phyloP scores from a whole-genome alignment of 225 moss, liverwort and hornwort species.

The Straminergon stramineum region DNA sequence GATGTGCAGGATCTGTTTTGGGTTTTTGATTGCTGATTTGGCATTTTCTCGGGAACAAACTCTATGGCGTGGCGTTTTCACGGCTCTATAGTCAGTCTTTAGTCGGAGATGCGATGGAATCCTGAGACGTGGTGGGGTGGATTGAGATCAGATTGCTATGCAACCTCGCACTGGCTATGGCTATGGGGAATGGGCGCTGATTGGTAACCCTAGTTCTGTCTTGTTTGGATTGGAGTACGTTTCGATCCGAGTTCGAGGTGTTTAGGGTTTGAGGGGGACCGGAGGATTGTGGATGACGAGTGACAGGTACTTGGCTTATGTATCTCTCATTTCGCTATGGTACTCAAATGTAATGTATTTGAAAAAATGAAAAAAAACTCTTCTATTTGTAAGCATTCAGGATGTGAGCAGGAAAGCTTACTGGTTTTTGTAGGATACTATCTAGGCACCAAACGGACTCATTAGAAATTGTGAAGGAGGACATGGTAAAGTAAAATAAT shows the following conservation, averaged over 20 bases:
- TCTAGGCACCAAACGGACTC: neutral
- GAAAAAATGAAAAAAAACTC: neutral
- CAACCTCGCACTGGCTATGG: neutral
- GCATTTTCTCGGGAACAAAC: neutral
- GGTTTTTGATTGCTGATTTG: neutral
- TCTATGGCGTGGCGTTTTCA: neutral
- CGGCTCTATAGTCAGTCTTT: neutral
- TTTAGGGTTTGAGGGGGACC: neutral
- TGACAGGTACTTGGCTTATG: constrained; percentile 1
- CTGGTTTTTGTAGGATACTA: neutral
- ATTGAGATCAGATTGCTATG: constrained; percentile 1
- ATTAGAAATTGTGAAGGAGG: neutral
- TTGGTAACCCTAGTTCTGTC: neutral
- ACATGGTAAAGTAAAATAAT: neutral
- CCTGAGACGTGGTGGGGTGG: neutral
- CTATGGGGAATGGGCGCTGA: neutral
- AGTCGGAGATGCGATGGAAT: neutral
- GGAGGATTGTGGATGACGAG: neutral
- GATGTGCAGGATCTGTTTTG: neutral
- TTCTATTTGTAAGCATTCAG: neutral
- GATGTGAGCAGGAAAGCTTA: neutral
- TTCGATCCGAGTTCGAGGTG: neutral
- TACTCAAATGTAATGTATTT: neutral
- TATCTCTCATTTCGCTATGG: neutral
- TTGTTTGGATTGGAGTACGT: neutral